A percentile compares a stretch with the other conserved stretches of the same genome.
phyloP scores from a whole-genome alignment of 148 eudicot genomes.

The Rhododendron vialii region DNA sequence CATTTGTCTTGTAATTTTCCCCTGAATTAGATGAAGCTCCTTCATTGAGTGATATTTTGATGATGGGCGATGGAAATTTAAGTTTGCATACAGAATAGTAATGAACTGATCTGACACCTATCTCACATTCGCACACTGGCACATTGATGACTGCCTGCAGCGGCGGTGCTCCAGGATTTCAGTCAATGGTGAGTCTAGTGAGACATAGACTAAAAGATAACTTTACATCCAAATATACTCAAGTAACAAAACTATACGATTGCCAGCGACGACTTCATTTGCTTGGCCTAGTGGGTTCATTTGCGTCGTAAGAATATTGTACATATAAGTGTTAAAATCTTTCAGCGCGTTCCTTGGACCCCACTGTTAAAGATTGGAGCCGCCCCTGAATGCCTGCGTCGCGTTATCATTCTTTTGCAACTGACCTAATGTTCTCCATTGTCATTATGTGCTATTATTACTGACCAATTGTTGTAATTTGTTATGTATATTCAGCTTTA shows the following conservation, averaged over 20 bases:
- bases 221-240: neutral
- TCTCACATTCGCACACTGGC: neutral
- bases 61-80: neutral
- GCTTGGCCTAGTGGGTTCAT: neutral
- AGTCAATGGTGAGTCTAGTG: neutral
- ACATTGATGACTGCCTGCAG: neutral
- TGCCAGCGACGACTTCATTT: neutral
- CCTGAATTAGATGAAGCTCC: neutral
- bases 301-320: neutral
- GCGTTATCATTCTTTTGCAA: neutral
- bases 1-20: neutral
- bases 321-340: neutral
- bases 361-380: neutral
- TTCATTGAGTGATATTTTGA: neutral
- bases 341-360: neutral
- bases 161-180: neutral
- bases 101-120: neutral
- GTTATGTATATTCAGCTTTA: slow-evolving; percentile 44
- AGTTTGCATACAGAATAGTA: neutral
- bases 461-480: neutral
- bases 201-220: neutral
- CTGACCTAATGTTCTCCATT: neutral
- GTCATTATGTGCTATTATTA: neutral
- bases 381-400: neutral
- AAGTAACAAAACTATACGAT: neutral